phyloP scores from a whole-genome alignment of 495 filamentous ascomycete species.

The Chaetomium cochliodes region DNA sequence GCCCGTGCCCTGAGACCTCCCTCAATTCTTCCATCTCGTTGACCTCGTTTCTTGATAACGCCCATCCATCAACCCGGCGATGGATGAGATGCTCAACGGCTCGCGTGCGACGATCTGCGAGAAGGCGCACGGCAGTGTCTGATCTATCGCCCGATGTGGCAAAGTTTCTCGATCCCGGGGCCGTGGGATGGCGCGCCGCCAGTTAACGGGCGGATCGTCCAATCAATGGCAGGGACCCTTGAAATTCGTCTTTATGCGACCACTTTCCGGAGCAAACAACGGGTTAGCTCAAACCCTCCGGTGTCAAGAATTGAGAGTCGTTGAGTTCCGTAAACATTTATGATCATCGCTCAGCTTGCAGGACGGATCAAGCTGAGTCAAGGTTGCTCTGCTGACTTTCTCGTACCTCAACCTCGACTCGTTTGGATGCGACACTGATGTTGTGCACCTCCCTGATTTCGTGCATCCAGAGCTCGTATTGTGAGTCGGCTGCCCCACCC shows the following conservation, averaged over 20 bases:
- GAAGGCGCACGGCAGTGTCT: not conserved
- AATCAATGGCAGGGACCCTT: not conserved
- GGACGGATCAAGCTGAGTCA: not conserved
- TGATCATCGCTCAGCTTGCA: not conserved
- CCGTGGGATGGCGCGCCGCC: not conserved
- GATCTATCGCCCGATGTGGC: constrained; percentile 15
- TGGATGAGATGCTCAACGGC: not conserved
- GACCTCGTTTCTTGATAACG: not conserved
- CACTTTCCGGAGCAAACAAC: not conserved
- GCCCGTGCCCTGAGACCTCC: not conserved
- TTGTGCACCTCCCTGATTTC: constrained; percentile 6
- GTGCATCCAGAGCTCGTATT: constrained; percentile 18
- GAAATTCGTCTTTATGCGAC: constrained; percentile 2
- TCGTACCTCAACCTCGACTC: not conserved
- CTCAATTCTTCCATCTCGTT: not conserved
- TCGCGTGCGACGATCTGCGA: not conserved
- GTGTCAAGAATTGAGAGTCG: no score
- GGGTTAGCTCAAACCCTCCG: no score
- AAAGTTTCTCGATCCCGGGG: not conserved
- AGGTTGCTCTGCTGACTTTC: not conserved
- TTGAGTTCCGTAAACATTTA: not conserved
- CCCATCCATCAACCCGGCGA: not conserved
- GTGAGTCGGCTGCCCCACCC: not conserved
- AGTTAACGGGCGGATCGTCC: not conserved
- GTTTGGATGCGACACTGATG: not conserved